Conservation (phyloP, 345 rosid genomes). For the Mangifera indica region DNA sequence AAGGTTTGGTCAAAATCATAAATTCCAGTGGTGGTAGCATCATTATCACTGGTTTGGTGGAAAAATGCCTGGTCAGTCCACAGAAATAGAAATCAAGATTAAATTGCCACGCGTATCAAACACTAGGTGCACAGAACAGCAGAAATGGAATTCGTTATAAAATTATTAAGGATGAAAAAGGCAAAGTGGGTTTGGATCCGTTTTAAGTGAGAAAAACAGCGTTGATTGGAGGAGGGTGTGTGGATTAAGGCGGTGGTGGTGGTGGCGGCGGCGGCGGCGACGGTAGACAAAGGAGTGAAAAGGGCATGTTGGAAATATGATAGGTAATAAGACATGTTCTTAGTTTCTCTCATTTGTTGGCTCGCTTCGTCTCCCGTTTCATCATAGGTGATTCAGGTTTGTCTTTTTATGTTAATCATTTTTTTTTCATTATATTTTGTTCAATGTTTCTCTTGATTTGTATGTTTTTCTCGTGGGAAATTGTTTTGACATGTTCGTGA, state of each 20-base stretch:
- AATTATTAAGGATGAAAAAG: conserved; percentile 2
- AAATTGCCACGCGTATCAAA: conserved; percentile 1
- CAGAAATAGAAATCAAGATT: background rate
- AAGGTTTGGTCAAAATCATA: conserved; percentile 1
- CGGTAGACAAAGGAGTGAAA: background rate
- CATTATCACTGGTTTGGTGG: background rate
- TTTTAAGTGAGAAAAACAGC: conserved; percentile 34
- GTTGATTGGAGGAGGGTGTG: conserved; percentile 13
- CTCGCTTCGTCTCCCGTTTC: background rate
- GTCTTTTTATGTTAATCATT: background rate
- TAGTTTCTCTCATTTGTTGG: conserved; percentile 1
- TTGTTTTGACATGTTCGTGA: background rate
- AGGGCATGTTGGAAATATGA: background rate
- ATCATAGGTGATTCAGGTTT: background rate
- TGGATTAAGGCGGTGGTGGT: conserved; percentile 15
- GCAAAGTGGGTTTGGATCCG: conserved; percentile 37
- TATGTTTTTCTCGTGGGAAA: background rate
- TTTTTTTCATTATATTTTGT: background rate
- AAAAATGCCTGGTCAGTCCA: background rate
- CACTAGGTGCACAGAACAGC: background rate
- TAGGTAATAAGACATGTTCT: background rate
- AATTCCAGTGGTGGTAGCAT: background rate
- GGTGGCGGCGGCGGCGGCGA: conserved; percentile 8
- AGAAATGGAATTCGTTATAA: background rate
- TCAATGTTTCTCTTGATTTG: background rate